These are phyloP conservation scores for Sporisorium graminicola DNA, from an alignment of 1,284 basidiomycete species.

Conservation along the genomic window DNA sequence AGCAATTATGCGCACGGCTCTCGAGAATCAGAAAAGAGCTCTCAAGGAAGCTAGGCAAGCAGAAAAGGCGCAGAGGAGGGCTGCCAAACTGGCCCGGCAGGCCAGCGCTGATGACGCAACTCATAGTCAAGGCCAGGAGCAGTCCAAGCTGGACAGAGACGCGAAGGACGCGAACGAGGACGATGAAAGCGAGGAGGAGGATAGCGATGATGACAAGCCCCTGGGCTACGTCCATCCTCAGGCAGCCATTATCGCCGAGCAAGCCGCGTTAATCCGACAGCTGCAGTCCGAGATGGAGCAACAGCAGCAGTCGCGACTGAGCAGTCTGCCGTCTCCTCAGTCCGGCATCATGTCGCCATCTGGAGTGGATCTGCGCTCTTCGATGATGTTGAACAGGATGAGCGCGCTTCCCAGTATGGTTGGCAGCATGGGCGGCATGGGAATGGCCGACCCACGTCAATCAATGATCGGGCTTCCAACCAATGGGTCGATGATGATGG, in stretches of 20 bases:
- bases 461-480: conserved; percentile 35
- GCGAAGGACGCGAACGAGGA: conserved; percentile 2
- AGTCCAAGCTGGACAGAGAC: background rate
- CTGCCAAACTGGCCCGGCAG: conserved; percentile 26
- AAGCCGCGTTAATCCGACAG: conserved; percentile 62
- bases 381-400: conserved; percentile 33
- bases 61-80: conserved; percentile 25
- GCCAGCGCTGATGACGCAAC: conserved; percentile 12
- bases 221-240: conserved; percentile 63
- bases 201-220: conserved; percentile 61
- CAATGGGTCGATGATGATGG: conserved; percentile 31
- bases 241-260: conserved; percentile 67
- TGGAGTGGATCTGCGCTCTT: conserved; percentile 23
- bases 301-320: conserved; percentile 13
- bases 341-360: conserved; percentile 32
- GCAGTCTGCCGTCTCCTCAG: conserved; percentile 9
- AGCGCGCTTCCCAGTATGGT: conserved; percentile 36
- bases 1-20: conserved; percentile 16
- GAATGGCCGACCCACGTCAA: conserved; percentile 27
- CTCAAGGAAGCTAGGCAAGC: conserved; percentile 38
- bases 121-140: conserved; percentile 10
- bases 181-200: conserved; percentile 20
- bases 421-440: conserved; percentile 15
- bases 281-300: conserved; percentile 57
- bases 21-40: conserved; percentile 40